Base-by-base conservation (phyloP, 23 red algal genomes). In the Pyropia haitanensis region DNA sequence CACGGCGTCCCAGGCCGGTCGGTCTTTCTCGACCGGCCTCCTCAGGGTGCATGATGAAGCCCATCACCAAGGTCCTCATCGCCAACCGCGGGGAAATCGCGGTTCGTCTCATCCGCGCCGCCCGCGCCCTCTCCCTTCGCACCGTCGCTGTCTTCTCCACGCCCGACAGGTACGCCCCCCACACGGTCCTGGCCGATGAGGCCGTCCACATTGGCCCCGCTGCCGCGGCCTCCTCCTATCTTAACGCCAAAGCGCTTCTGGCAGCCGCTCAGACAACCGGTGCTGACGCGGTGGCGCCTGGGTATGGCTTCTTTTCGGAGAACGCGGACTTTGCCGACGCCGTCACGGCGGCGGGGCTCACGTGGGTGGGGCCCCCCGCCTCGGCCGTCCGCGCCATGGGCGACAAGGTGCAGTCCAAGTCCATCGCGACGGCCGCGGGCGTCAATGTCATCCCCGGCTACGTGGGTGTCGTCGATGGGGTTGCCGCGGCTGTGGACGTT, bases 21-120 rank as follows among this genome's bases (percentile, higher is more conserved):
- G 39, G 5, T 46, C 10, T 46, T 46, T 46, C 4, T 46, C 13
- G 39, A 46, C 39, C 39, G 10, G 0, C 39, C 39, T 46, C 39
- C 39, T 46, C 8, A 46, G 39, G 31, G 39, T 12, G 10, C 8
- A 46, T 9, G 39, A 46, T 46, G 39, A 46, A 46, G 8, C 39
- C 39, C 39, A 25, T 46, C 19, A 68, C 17, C 25, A 71, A 68
- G 26, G 32, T 86, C 18, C 55, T 88, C 8, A 73, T 88, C 28
- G 82, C 82, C 18, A 88, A 88, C 61, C 65, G 82, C 52, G 82
- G 82, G 27, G 82, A 88, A 58, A 88, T 88, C 25, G 82, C 78
- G 0, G 65, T 82, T 13, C 58, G 78, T n/a, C 51, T 64, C 24
- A 51, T 51, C 15, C 51, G 56, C 20, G 56, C 70, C n/a, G 19